Percentiles rank a stretch among this genome's conserved stretches.
phyloP scores from a whole-genome alignment of 2,329 filamentous ascomycete species.

The Ophiobolus disseminans region DNA sequence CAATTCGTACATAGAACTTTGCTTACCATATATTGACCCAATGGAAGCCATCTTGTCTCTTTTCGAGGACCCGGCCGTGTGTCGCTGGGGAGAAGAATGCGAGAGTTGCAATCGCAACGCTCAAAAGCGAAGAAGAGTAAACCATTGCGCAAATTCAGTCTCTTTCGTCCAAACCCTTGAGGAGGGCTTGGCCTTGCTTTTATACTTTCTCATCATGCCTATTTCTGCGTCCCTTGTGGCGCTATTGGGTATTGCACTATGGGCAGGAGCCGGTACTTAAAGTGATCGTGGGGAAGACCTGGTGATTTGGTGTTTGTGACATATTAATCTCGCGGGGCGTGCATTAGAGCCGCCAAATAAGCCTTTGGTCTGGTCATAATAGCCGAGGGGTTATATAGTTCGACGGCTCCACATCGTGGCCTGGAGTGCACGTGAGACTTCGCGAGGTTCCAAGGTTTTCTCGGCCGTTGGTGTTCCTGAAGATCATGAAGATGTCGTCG shows the following conservation, averaged over 20 bases:
- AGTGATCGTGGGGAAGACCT: not conserved
- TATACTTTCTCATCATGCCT: not conserved
- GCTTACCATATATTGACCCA: slow-evolving; percentile 5
- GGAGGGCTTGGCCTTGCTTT: not conserved
- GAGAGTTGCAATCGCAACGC: not conserved
- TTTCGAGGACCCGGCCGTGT: not conserved
- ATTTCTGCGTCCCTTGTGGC: not conserved
- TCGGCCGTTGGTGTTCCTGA: too few relatives aligned
- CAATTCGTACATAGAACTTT: too few relatives aligned
- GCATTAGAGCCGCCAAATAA: not conserved
- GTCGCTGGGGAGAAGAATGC: not conserved
- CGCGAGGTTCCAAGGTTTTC: too few relatives aligned
- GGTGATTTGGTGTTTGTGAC: not conserved
- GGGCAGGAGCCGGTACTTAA: not conserved
- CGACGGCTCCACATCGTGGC: too few relatives aligned
- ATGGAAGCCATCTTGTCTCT: slow-evolving; percentile 1
- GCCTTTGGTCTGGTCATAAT: not conserved
- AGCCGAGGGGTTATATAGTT: too few relatives aligned
- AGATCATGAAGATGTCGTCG: too few relatives aligned
- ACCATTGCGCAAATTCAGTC: not conserved
- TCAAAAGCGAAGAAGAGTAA: not conserved
- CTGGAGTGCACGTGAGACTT: too few relatives aligned
- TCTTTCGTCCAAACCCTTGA: not conserved
- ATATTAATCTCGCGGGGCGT: not conserved
- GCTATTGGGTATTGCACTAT: not conserved